Base-by-base conservation (phyloP, 371 early-diverging fungal species). In the Fennellomyces sp. region DNA sequence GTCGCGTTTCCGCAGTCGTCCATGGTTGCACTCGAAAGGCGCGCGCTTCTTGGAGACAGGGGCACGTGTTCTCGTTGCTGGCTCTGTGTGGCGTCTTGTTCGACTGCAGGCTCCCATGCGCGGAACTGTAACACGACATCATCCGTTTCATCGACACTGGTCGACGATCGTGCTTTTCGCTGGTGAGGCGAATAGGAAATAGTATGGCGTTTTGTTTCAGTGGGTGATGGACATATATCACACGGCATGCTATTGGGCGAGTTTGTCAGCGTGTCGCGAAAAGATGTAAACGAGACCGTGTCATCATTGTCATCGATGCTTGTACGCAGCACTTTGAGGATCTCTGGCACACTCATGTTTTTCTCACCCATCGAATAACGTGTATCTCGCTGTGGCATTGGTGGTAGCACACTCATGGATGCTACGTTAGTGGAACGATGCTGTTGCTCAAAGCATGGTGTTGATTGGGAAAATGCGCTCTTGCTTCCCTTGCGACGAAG, bases 271-370 rank as follows among this genome's bases (percentile, higher is more conserved):
- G n/a, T n/a, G 41, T 19, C 19, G n/a, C n/a, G 12, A 33, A 33
- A 33, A 33, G 35, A 33, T 8, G 35, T 33, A 6, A 8, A 6
- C 8, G 8, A 6, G 35, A 8, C 52, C n/a, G 15, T 17, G 23
- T 38, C 39, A 2, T 39, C 42, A 0, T 56, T 11, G 10, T 56
- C 41, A 25, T 57, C 29, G n/a, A 57, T 15, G n/a, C 31, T 48
- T 19, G 13, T 60, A 19, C 60, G 51, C 27, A 60, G 35, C 12
- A 36, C 39, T 10, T 39, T 21, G 8, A 60, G 30, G 4, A 60
- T 52, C 10, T 52, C 60, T 31, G 60, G 60, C 39, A 60, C 49
- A 33, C 26, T 51, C 27, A 60, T 41, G 13, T 36, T 26, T 13
- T 39, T 33, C 13, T 33, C 35, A 8, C 35, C 56, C 25, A 56